These are phyloP conservation scores for Pythium dissotocum DNA, from an alignment of 352 stramenopile species.

Conservation along the genomic window DNA sequence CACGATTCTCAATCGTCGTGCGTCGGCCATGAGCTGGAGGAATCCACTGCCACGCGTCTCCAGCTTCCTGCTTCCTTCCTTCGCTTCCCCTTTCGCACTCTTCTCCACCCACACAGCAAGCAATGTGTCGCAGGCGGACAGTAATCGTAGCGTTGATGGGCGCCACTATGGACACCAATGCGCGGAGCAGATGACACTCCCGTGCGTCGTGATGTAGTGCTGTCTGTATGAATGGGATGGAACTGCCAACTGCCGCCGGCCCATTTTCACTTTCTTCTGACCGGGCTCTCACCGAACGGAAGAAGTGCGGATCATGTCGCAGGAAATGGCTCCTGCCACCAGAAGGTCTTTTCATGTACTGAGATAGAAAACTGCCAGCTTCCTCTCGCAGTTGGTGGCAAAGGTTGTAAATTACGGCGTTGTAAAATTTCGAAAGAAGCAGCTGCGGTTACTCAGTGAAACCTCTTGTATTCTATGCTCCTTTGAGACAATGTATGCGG, in stretches of 20 bases:
- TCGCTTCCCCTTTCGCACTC: not conserved
- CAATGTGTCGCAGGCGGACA: not conserved
- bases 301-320: not conserved
- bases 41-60: not conserved
- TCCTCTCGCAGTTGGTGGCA: not conserved
- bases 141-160: not conserved
- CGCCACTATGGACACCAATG: not conserved
- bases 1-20: no score
- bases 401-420: not conserved
- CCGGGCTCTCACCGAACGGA: not conserved
- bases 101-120: no score
- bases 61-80: not conserved
- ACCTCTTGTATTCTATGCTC: not conserved
- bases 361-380: not conserved
- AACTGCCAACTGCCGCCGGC: not conserved
- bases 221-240: no score
- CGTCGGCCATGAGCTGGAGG: not conserved
- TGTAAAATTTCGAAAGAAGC: constrained; percentile 10
- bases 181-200: no score
- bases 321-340: constrained; percentile 2
- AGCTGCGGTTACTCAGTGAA: not conserved
- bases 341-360: not conserved
- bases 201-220: no score
- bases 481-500: constrained; percentile 6
- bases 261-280: not conserved